Percentiles rank a stretch among this genome's conserved stretches.
Conservation (phyloP, 2,329 filamentous ascomycete genomes). For the Exserohilum turcica region DNA sequence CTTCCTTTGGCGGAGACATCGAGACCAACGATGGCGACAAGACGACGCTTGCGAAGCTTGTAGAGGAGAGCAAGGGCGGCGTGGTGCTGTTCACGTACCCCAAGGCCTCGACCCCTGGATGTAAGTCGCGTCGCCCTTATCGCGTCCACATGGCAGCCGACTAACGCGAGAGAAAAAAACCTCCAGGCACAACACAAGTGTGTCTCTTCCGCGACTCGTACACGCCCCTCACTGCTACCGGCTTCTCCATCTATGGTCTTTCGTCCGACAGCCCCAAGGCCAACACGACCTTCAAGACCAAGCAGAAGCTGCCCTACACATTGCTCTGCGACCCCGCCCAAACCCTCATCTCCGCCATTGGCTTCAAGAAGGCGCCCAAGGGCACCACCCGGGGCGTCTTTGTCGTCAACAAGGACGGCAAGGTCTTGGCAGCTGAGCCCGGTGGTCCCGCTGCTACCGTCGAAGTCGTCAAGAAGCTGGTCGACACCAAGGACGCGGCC, state of each 20-base stretch:
- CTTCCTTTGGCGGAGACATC: conserved; percentile 69
- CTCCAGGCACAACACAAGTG: conserved; percentile 85
- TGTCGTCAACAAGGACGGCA: conserved; percentile 79
- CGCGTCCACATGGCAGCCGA: background rate
- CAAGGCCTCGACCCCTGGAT: conserved; percentile 90
- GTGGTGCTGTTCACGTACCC: conserved; percentile 96
- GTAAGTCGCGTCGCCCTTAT: conserved; percentile 61
- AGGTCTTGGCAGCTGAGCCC: conserved; percentile 74
- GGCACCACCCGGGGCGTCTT: conserved; percentile 88
- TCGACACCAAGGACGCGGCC: conserved; percentile 41
- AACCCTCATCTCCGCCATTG: conserved; percentile 81
- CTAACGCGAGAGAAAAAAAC: too few relatives aligned
- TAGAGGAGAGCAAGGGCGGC: conserved; percentile 81
- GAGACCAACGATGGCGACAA: conserved; percentile 83
- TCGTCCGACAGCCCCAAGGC: conserved; percentile 86
- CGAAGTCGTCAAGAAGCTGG: conserved; percentile 74
- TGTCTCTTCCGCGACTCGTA: conserved; percentile 92
- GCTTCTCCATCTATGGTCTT: conserved; percentile 87
- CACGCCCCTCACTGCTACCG: conserved; percentile 73
- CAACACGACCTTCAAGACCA: conserved; percentile 90
- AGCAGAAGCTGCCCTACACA: conserved; percentile 86
- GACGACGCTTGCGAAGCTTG: conserved; percentile 77
- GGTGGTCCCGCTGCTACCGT: conserved; percentile 81
- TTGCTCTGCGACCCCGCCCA: conserved; percentile 81
- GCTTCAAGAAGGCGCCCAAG: conserved; percentile 82